Percentiles rank a stretch among this genome's conserved stretches.
Conservation (phyloP, 2,329 filamentous ascomycete genomes). For the Madurella mycetomatis region DNA sequence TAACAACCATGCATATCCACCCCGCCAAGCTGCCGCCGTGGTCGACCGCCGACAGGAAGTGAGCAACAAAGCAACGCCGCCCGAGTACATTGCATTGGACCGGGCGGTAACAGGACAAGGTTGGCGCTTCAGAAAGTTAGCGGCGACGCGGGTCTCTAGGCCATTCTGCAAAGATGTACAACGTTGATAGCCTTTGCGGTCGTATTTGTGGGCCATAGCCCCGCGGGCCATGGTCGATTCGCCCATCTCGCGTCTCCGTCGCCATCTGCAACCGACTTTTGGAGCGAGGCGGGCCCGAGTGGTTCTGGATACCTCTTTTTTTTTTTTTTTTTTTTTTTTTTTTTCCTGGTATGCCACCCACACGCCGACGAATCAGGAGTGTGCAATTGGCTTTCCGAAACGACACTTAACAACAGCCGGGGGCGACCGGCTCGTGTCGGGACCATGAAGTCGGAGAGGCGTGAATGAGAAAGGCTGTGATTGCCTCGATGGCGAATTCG, state of each 20-base stretch:
- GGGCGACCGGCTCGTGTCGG: conserved; percentile 19
- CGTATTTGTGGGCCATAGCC: conserved; percentile 15
- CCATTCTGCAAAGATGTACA: conserved; percentile 12
- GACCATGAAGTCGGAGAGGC: neutral
- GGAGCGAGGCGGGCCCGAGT: conserved; percentile 5
- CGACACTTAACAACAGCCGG: conserved; percentile 22
- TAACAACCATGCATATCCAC: conserved; percentile 29
- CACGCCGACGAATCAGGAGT: conserved; percentile 27
- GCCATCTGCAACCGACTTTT: conserved; percentile 14
- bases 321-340: conserved; percentile 7
- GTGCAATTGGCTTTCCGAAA: conserved; percentile 24
- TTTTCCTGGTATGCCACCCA: neutral
- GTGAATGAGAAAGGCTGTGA: conserved; percentile 1
- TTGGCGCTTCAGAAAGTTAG: conserved; percentile 1
- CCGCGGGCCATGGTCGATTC: conserved; percentile 23
- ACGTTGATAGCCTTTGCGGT: conserved; percentile 1
- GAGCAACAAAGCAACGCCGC: conserved; percentile 30
- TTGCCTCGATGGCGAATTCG: conserved; percentile 12
- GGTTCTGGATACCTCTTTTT: conserved; percentile 19
- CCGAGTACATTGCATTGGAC: conserved; percentile 28
- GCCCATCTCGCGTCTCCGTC: conserved; percentile 21
- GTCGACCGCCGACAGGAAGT: conserved; percentile 25
- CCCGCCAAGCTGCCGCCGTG: conserved; percentile 34
- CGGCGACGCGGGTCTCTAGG: conserved; percentile 6
- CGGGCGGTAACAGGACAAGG: conserved; percentile 15